Conservation (phyloP, 345 rosid species). For the Euphorbia peplus region DNA sequence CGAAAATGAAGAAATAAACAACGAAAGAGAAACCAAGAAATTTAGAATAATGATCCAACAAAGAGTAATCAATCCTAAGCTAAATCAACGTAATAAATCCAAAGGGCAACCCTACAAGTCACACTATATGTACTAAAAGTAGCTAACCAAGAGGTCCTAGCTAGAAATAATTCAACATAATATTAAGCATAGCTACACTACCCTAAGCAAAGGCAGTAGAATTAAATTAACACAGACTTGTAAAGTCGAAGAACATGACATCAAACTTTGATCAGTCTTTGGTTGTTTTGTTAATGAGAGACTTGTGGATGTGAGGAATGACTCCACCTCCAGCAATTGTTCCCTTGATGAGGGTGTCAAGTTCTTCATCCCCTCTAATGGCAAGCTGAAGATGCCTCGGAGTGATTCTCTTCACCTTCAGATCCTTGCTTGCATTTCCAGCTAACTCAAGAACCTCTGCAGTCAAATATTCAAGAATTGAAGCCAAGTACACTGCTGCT, state of each 20-base stretch:
- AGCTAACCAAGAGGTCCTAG: conserved; percentile 16
- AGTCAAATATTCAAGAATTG: conserved; percentile 33
- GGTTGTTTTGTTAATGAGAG: conserved; percentile 78
- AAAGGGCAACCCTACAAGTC: conserved; percentile 20
- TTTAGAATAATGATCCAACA: not conserved
- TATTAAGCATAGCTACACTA: conserved; percentile 7
- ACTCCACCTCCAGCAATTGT: conserved; percentile 71
- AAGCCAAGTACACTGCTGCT: conserved; percentile 35
- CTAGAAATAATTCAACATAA: conserved; percentile 5
- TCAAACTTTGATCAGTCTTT: conserved; percentile 33
- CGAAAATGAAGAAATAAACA: not conserved
- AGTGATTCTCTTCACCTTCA: conserved; percentile 37
- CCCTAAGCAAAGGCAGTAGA: conserved; percentile 18
- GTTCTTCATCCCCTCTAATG: conserved; percentile 59
- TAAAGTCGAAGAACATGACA: not conserved
- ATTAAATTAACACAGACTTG: not conserved
- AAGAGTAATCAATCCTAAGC: not conserved
- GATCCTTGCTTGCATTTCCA: conserved; percentile 36
- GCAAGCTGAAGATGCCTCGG: conserved; percentile 66
- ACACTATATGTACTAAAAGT: conserved; percentile 19
- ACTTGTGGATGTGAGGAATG: conserved; percentile 92
- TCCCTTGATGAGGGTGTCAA: conserved; percentile 43
- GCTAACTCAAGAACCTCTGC: conserved; percentile 38
- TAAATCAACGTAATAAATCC: conserved; percentile 6
- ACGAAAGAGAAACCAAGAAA: conserved; percentile 1